Conservation (phyloP, 1,284 basidiomycete species). For the Ganoderma leucocontextum region DNA sequence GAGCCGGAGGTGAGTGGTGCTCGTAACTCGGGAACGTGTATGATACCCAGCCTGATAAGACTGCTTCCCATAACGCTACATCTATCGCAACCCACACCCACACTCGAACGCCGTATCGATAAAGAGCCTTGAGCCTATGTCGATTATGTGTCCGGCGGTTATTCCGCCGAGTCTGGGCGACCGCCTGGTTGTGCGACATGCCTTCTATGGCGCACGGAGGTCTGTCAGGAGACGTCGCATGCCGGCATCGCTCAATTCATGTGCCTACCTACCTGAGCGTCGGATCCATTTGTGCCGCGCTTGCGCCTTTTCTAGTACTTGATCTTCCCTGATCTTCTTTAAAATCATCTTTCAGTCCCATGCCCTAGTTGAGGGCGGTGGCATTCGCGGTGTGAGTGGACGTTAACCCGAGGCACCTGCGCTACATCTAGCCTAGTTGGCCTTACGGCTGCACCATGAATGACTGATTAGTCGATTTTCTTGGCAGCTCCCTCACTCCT, state of each 20-base stretch:
- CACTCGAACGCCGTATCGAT: background rate
- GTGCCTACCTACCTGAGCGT: background rate
- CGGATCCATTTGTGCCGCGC: slow-evolving; percentile 1
- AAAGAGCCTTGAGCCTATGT: background rate
- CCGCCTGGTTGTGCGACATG: slow-evolving; percentile 1
- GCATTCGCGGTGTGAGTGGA: background rate
- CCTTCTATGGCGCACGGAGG: background rate
- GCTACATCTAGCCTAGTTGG: background rate
- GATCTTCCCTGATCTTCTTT: slow-evolving; percentile 3
- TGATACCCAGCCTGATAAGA: background rate
- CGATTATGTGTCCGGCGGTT: background rate
- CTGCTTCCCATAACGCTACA: background rate
- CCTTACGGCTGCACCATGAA: background rate
- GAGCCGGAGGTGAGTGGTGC: background rate
- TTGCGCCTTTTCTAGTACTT: background rate
- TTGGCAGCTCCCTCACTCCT: no score
- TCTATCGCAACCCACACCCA: no score
- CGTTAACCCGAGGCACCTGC: background rate
- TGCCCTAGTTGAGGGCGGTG: background rate
- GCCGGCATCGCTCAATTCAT: slow-evolving; percentile 1
- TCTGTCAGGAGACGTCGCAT: slow-evolving; percentile 2
- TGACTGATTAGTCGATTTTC: no score
- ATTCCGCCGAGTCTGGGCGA: slow-evolving; percentile 6
- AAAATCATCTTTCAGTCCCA: background rate
- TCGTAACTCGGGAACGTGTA: slow-evolving; percentile 1